phyloP scores from a whole-genome alignment of 2,329 filamentous ascomycete genomes.

The Aspergillus ustus region DNA sequence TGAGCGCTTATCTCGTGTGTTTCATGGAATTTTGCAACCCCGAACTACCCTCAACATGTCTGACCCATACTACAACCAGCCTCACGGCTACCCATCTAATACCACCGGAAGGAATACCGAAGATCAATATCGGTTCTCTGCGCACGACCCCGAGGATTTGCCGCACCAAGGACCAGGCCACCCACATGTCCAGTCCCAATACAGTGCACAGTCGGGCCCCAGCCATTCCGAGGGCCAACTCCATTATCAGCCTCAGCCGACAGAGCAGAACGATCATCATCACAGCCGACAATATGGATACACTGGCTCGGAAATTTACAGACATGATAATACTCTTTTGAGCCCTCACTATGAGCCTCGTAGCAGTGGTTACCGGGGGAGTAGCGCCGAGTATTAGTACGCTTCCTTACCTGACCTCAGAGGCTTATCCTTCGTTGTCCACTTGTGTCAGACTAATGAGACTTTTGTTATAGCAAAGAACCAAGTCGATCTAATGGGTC shows the following conservation, averaged over 20 bases:
- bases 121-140: slow-evolving; percentile 27
- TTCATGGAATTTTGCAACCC: slow-evolving; percentile 17
- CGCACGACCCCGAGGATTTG: slow-evolving; percentile 34
- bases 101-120: slow-evolving; percentile 18
- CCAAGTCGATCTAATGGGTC: background rate
- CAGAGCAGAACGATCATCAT: slow-evolving; percentile 5
- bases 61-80: slow-evolving; percentile 16
- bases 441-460: background rate
- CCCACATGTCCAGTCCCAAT: slow-evolving; percentile 14
- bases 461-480: background rate
- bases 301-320: background rate
- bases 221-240: slow-evolving; percentile 10
- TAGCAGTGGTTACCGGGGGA: slow-evolving; percentile 13
- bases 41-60: slow-evolving; percentile 16
- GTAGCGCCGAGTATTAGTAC: slow-evolving; percentile 29
- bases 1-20: background rate
- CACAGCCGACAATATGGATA: slow-evolving; percentile 6
- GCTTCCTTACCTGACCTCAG: background rate
- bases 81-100: slow-evolving; percentile 4
- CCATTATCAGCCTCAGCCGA: slow-evolving; percentile 18
- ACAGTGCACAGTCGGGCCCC: background rate
- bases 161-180: slow-evolving; percentile 14
- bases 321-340: slow-evolving; percentile 16
- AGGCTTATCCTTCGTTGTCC: background rate
- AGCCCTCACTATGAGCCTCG: slow-evolving; percentile 14